phyloP scores from a whole-genome alignment of 352 stramenopile genomes.

The Nothophytophthora sp. region DNA sequence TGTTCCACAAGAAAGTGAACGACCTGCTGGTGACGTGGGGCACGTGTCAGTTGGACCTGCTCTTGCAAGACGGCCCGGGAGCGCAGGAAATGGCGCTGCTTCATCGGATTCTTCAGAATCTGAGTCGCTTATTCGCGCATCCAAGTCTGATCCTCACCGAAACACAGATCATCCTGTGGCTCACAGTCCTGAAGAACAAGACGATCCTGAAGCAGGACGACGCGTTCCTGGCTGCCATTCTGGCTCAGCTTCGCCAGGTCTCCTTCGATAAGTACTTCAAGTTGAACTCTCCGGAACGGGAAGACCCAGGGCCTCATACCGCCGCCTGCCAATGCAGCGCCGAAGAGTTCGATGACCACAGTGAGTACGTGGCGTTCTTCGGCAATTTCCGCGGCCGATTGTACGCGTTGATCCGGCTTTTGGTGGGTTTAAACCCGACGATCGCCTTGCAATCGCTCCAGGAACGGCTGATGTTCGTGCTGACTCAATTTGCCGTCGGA shows the following conservation, averaged over 20 bases:
- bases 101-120: constrained; percentile 39
- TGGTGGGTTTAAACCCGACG: constrained; percentile 60
- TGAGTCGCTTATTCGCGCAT: constrained; percentile 63
- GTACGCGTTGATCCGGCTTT: constrained; percentile 69
- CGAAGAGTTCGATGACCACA: constrained; percentile 76
- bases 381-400: constrained; percentile 80
- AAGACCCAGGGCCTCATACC: constrained; percentile 28
- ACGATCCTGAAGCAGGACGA: constrained; percentile 50
- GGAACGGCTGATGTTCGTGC: constrained; percentile 59
- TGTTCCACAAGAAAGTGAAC: constrained; percentile 79
- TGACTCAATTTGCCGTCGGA: constrained; percentile 41
- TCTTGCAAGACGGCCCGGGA: constrained; percentile 41
- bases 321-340: constrained; percentile 40
- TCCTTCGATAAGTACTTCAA: constrained; percentile 87
- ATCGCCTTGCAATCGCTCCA: constrained; percentile 54
- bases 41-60: constrained; percentile 59
- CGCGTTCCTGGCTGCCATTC: constrained; percentile 33
- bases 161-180: constrained; percentile 74
- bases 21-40: constrained; percentile 75
- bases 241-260: constrained; percentile 53
- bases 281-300: constrained; percentile 63
- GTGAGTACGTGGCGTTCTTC: constrained; percentile 73
- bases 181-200: constrained; percentile 74
- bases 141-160: constrained; percentile 72
- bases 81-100: constrained; percentile 55